These are phyloP conservation scores for Aspergillus brasiliensis DNA, from an alignment of 2,329 filamentous ascomycete species.

Conservation along the genomic window DNA sequence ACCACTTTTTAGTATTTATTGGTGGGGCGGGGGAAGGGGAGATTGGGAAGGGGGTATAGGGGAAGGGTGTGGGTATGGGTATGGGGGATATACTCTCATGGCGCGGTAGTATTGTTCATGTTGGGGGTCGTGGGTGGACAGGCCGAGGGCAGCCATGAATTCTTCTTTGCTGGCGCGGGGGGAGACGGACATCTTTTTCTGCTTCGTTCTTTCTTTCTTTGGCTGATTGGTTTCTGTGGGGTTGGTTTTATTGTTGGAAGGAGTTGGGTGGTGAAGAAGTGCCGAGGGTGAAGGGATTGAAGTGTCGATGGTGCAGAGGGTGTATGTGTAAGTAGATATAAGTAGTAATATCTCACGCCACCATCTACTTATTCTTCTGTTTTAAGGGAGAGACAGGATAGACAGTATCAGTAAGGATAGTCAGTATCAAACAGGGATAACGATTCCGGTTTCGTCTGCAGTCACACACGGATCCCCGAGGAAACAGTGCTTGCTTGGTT, in stretches of 20 bases:
- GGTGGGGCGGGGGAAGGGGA: background rate
- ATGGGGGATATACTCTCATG: conserved; percentile 46
- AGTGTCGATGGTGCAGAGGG: too few relatives aligned
- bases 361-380: too few relatives aligned
- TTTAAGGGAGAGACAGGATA: too few relatives aligned
- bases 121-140: conserved; percentile 44
- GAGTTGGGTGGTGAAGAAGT: background rate
- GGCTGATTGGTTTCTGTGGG: background rate
- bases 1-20: background rate
- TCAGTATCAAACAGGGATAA: too few relatives aligned
- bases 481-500: too few relatives aligned
- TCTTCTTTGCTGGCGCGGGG: conserved; percentile 50
- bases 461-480: too few relatives aligned
- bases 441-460: too few relatives aligned
- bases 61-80: too few relatives aligned
- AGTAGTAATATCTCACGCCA: too few relatives aligned
- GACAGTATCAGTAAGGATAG: too few relatives aligned
- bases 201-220: background rate
- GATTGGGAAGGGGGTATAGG: background rate
- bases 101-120: conserved; percentile 49
- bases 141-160: conserved; percentile 48
- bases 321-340: too few relatives aligned
- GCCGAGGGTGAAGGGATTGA: too few relatives aligned
- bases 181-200: conserved; percentile 32
- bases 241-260: background rate